These are phyloP conservation scores for Haplosporangium sp. DNA, from an alignment of 371 early-diverging fungal genomes.

Conservation along the genomic window DNA sequence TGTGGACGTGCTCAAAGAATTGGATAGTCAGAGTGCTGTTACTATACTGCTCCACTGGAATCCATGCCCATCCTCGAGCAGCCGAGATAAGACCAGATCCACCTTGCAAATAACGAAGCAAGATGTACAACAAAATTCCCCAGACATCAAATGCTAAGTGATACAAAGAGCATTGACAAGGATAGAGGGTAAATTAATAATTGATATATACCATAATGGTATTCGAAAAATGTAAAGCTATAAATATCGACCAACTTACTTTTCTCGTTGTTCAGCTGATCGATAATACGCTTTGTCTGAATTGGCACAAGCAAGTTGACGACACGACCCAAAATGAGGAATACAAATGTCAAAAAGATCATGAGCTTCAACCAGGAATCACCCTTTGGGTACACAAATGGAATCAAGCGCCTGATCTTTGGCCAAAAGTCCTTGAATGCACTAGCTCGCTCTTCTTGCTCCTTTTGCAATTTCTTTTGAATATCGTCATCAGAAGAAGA, in stretches of 20 bases:
- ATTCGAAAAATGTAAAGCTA: too few relatives aligned
- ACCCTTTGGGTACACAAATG: conserved; percentile 85
- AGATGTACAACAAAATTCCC: conserved; percentile 64
- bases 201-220: too few relatives aligned
- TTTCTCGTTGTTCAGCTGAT: conserved; percentile 60
- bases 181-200: too few relatives aligned
- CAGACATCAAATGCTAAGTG: conserved; percentile 24
- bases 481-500: conserved; percentile 38
- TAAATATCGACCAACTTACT: conserved; percentile 12
- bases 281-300: conserved; percentile 82
- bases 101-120: conserved; percentile 83
- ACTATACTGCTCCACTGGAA: conserved; percentile 89
- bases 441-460: conserved; percentile 30
- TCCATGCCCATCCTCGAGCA: conserved; percentile 86
- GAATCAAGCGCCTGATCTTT: conserved; percentile 75
- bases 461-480: conserved; percentile 25
- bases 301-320: conserved; percentile 85
- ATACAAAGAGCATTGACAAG: too few relatives aligned
- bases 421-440: conserved; percentile 61
- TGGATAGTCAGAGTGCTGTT: conserved; percentile 85
- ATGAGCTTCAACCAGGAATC: conserved; percentile 70
- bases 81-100: conserved; percentile 82
- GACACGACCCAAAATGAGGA: conserved; percentile 77
- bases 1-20: conserved; percentile 88
- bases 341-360: conserved; percentile 72